These are phyloP conservation scores for Termitomyces sp. DNA, from an alignment of 768 basidiomycete genomes.

Conservation along the genomic window DNA sequence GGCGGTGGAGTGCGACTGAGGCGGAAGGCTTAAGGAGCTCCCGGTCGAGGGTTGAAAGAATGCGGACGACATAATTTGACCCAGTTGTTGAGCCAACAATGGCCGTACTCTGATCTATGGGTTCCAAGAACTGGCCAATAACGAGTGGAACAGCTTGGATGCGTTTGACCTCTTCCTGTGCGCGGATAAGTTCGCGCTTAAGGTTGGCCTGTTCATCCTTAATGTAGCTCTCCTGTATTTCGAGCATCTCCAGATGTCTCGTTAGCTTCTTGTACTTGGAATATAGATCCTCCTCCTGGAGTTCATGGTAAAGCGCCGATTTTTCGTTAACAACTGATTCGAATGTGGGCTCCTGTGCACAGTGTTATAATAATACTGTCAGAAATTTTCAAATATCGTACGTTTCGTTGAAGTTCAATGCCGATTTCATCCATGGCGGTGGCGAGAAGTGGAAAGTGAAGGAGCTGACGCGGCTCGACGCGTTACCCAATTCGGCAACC, in stretches of 20 bases:
- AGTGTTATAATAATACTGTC: constrained; percentile 2
- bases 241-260: constrained; percentile 92
- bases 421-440: constrained; percentile 83
- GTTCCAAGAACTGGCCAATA: constrained; percentile 98
- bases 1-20: constrained; percentile 97
- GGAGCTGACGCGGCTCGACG: constrained; percentile 52
- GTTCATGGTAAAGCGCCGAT: constrained; percentile 79
- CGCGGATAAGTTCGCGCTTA: constrained; percentile 95
- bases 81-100: constrained; percentile 99
- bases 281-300: constrained; percentile 93
- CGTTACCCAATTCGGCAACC: constrained; percentile 34
- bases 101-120: constrained; percentile 95
- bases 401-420: constrained; percentile 81
- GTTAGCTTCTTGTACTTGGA: constrained; percentile 97
- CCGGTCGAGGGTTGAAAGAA: constrained; percentile 93
- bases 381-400: constrained; percentile 29
- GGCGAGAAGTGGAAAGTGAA: constrained; percentile 24
- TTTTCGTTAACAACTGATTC: constrained; percentile 88
- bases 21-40: constrained; percentile 97
- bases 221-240: constrained; percentile 94
- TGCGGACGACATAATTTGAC: constrained; percentile 97
- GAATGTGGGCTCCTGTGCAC: constrained; percentile 80
- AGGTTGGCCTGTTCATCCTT: constrained; percentile 98
- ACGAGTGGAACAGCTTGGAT: constrained; percentile 98
- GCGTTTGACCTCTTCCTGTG: constrained; percentile 98